These are phyloP conservation scores for Boletus hoseneyae DNA, from an alignment of 1,284 basidiomycete genomes.

Conservation along the genomic window DNA sequence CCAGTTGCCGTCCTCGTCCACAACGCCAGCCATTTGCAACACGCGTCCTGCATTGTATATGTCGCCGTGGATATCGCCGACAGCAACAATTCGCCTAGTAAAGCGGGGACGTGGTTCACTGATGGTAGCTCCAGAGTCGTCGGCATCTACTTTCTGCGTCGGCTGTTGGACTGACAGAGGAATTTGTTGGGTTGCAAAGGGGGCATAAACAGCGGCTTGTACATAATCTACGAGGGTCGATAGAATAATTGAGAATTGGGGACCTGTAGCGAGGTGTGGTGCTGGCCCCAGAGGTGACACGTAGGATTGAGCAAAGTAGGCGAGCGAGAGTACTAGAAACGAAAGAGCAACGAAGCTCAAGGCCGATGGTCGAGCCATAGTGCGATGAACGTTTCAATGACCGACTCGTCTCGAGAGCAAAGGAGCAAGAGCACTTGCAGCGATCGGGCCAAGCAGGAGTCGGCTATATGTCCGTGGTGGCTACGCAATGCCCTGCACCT, in stretches of 20 bases:
- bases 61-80: constrained; percentile 71
- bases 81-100: constrained; percentile 49
- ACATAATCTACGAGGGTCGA: constrained; percentile 27
- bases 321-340: constrained; percentile 30
- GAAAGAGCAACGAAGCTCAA: constrained; percentile 26
- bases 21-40: constrained; percentile 72
- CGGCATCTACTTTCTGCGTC: constrained; percentile 2
- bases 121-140: constrained; percentile 12
- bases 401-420: constrained; percentile 4
- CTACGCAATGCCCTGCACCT: constrained; percentile 18
- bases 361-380: constrained; percentile 26
- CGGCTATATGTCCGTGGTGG: constrained; percentile 17
- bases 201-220: constrained; percentile 19
- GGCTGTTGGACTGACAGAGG: constrained; percentile 13
- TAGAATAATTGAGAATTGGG: constrained; percentile 20
- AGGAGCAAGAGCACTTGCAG: constrained; percentile 1
- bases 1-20: constrained; percentile 72
- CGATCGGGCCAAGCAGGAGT: constrained; percentile 12
- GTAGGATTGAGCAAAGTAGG: constrained; percentile 31
- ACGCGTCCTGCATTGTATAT: constrained; percentile 60
- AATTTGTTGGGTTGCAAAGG: constrained; percentile 22
- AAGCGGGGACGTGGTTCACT: constrained; percentile 32
- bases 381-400: neutral
- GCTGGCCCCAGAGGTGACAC: constrained; percentile 33
- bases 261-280: constrained; percentile 29